Base-by-base conservation (phyloP, 2,329 filamentous ascomycete genomes). In the Allantophomopsis lycopodina region DNA sequence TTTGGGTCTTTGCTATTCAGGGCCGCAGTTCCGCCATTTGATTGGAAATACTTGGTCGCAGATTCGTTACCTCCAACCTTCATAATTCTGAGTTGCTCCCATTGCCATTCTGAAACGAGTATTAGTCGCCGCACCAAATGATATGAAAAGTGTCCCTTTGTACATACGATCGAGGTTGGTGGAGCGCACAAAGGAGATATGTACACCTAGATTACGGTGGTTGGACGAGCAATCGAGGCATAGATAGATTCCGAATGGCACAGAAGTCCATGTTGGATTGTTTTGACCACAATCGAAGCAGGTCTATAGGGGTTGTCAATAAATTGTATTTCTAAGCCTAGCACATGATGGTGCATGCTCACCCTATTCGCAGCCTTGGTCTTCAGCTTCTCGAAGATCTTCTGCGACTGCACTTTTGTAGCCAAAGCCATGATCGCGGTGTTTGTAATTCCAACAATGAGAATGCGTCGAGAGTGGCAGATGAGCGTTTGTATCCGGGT, bases 221-320 rank as follows among this genome's bases (percentile, higher is more conserved):
- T 95, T 87, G 42, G 89, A 83, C 33, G 89, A 95, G 67, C 91
- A 98, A 65, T 98, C 91, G 54, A 98, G 80, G 58, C 91, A 98
- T 16, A 98, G 77, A 60, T 96, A 98, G 60, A 98, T 96, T 56
- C 85, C 91, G 48, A 98, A 87, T 10, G 89, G 88, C 23, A 95
- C 88, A 6, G 89, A 96, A 7, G 88, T 94, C 91, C 91, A 98
- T 43, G 91, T 96, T 46, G 91, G 91, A 58, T 95, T 95, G 66
- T 96, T 96, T 55, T 87, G 83, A 59, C 84, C 80, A 64, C 91
- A 98, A 66, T 98, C 91, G 65, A 98, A 98, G 73, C 91, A 98
- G 68, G 94, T 76, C 88, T 94, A 54, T 39, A 42, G 32, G 37
- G 40, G 32, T 28, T 28, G 23, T 28, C 23, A 28, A 28, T 28